A percentile compares a stretch with the other conserved stretches of the same genome.
phyloP scores from a whole-genome alignment of 768 basidiomycete species.

The Gymnopilus junonius region DNA sequence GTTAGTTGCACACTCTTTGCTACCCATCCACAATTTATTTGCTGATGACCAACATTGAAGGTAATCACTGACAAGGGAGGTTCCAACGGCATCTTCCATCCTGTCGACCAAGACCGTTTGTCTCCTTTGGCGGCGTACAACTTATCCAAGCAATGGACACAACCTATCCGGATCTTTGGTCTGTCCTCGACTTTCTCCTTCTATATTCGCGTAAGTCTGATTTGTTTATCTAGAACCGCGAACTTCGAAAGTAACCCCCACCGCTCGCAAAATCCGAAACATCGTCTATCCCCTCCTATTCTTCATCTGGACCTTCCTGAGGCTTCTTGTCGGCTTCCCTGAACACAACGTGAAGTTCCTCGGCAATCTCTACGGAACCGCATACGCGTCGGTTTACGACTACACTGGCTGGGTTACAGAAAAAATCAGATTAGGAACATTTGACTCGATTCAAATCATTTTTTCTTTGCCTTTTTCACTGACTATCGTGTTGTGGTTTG shows the following conservation, averaged over 20 bases:
- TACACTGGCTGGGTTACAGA: not conserved
- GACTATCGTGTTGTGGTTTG: not conserved
- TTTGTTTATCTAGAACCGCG: constrained; percentile 16
- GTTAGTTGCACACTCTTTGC: not conserved
- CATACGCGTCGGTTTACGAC: not conserved
- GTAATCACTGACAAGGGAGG: constrained; percentile 19
- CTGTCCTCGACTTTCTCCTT: not conserved
- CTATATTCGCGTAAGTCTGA: not conserved
- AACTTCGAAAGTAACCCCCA: constrained; percentile 13
- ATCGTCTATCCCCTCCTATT: constrained; percentile 8
- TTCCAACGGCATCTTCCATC: constrained; percentile 16
- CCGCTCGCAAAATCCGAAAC: constrained; percentile 14
- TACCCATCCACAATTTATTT: not conserved
- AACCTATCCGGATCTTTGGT: constrained; percentile 27
- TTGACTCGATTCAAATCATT: not conserved
- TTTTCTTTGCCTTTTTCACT: not conserved
- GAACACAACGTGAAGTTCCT: constrained; percentile 13
- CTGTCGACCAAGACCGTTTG: constrained; percentile 17
- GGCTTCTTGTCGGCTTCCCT: constrained; percentile 15
- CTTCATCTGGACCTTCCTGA: constrained; percentile 7
- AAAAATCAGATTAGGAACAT: not conserved
- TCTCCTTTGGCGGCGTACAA: constrained; percentile 25
- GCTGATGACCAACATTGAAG: not conserved
- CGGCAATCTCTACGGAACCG: not conserved
- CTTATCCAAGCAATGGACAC: constrained; percentile 21